Conservation (phyloP, 176 grass and related monocot species). For the Rhynchospora pubera region DNA sequence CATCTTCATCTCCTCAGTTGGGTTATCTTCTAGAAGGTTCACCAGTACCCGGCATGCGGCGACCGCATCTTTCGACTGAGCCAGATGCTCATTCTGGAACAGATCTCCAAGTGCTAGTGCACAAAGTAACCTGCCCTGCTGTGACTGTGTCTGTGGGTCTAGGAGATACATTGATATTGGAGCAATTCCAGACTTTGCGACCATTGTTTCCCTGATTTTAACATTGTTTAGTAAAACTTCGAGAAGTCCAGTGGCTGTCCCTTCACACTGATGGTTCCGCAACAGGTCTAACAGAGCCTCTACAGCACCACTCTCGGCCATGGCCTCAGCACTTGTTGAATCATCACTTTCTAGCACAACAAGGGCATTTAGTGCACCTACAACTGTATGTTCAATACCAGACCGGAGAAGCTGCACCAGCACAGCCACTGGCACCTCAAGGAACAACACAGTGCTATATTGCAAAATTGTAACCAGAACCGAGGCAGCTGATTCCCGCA, state of each 20-base stretch:
- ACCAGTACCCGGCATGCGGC: constrained; percentile 92
- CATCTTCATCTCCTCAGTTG: constrained; percentile 99
- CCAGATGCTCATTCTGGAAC: constrained; percentile 96
- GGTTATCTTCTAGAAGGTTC: constrained; percentile 98
- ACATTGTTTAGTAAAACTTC: constrained; percentile 96
- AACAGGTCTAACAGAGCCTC: constrained; percentile 89
- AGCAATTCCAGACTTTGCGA: constrained; percentile 93
- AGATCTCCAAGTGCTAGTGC: constrained; percentile 97
- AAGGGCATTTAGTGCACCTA: constrained; percentile 92
- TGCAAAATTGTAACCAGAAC: constrained; percentile 93
- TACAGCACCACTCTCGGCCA: constrained; percentile 97
- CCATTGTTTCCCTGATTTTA: constrained; percentile 94
- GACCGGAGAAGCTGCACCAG: constrained; percentile 86
- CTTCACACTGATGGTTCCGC: constrained; percentile 92
- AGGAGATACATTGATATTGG: constrained; percentile 99
- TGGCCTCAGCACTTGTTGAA: constrained; percentile 96
- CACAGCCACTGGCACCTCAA: constrained; percentile 95
- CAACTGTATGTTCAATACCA: constrained; percentile 81
- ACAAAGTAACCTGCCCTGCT: constrained; percentile 93
- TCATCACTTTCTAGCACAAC: constrained; percentile 99
- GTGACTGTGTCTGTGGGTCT: constrained; percentile 96
- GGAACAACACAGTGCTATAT: constrained; percentile 95
- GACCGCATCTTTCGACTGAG: constrained; percentile 84
- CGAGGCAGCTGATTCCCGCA: constrained; percentile 97
- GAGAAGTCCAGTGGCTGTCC: constrained; percentile 91